phyloP scores from a whole-genome alignment of 371 early-diverging fungal species.

The Funneliformis caledonium region DNA sequence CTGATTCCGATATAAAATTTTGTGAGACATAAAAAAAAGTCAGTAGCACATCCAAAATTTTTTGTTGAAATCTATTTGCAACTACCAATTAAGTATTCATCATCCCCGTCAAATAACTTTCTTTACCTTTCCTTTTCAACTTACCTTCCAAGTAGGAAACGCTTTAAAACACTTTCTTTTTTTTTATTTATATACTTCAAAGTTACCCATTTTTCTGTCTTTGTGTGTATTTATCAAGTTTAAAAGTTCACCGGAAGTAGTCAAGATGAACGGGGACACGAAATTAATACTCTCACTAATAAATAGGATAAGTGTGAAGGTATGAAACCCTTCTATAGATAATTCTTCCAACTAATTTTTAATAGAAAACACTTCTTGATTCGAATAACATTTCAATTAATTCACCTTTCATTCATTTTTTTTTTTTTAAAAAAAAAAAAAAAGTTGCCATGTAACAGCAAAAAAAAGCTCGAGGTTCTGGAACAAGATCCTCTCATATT shows the following conservation, averaged over 20 bases:
- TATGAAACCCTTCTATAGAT: neutral
- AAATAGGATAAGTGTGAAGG: conserved; percentile 18
- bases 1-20: neutral
- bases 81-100: neutral
- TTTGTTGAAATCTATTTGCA: neutral
- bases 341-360: neutral
- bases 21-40: neutral
- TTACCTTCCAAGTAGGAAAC: neutral
- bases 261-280: conserved; percentile 26
- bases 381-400: neutral
- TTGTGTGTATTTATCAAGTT: neutral
- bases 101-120: neutral
- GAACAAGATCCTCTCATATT: conserved; percentile 71
- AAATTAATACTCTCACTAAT: conserved; percentile 30
- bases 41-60: neutral
- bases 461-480: conserved; percentile 58
- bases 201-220: neutral
- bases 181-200: neutral
- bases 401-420: neutral
- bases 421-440: neutral
- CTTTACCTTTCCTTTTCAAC: neutral
- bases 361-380: neutral
- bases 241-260: neutral
- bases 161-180: conserved; percentile 11
- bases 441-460: conserved; percentile 65